Percentiles rank a stretch among this genome's conserved stretches.
Conservation (phyloP, 352 stramenopile genomes). For the Pythium vanterpoolii region DNA sequence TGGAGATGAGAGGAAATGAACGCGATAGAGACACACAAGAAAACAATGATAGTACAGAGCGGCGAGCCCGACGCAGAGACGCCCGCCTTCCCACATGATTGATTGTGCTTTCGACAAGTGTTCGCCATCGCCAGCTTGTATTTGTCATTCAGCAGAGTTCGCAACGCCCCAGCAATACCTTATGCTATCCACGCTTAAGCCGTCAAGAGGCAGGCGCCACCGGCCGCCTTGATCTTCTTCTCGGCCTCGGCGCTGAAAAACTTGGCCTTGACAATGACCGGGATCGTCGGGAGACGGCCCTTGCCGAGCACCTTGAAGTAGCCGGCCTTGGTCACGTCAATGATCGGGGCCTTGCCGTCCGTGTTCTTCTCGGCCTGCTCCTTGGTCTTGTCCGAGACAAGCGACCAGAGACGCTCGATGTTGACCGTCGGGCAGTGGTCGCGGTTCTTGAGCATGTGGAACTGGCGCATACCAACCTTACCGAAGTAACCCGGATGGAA, state of each 20-base stretch:
- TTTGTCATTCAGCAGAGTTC: conserved; percentile 67
- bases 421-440: conserved; percentile 98
- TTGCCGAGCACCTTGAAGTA: conserved; percentile 99
- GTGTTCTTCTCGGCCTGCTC: conserved; percentile 93
- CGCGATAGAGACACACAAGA: conserved; percentile 2
- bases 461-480: conserved; percentile 99
- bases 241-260: conserved; percentile 99
- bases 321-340: conserved; percentile 97
- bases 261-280: conserved; percentile 99
- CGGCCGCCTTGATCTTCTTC: conserved; percentile 99
- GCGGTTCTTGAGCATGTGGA: conserved; percentile 97
- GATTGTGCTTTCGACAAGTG: conserved; percentile 23
- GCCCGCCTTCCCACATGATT: neutral
- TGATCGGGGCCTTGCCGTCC: conserved; percentile 98
- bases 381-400: conserved; percentile 97
- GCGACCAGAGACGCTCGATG: conserved; percentile 99
- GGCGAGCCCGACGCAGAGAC: conserved; percentile 1
- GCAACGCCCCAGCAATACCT: conserved; percentile 59
- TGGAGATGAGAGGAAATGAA: conserved; percentile 1
- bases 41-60: conserved; percentile 1
- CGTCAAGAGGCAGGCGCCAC: conserved; percentile 97
- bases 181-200: conserved; percentile 85
- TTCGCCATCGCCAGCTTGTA: conserved; percentile 36
- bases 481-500: conserved; percentile 99
- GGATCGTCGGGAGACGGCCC: conserved; percentile 95